Percentiles rank a stretch among this genome's conserved stretches.
These are phyloP conservation scores for Sugiyamaella xylanicola DNA, from an alignment of 1,139 yeast genomes.

Conservation along the genomic window DNA sequence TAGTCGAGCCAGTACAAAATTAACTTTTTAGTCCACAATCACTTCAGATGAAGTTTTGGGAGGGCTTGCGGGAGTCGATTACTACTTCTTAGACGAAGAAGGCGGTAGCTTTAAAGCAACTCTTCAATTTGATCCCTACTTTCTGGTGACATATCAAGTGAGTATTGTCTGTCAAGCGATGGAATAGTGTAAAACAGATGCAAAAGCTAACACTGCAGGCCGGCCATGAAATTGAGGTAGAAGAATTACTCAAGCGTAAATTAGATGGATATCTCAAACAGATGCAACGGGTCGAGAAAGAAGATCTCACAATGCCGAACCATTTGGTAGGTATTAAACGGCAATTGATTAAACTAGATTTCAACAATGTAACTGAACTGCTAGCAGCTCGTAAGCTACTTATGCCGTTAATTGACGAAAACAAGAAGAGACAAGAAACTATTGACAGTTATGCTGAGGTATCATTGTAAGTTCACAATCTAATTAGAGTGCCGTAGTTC, in stretches of 20 bases:
- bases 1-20: no score
- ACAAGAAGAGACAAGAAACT: constrained; percentile 64
- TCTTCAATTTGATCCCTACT: constrained; percentile 82
- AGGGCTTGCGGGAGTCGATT: constrained; percentile 88
- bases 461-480: constrained; percentile 41
- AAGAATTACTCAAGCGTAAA: constrained; percentile 72
- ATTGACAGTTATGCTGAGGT: constrained; percentile 68
- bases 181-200: no score
- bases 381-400: constrained; percentile 70
- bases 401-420: constrained; percentile 70
- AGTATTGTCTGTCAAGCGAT: constrained; percentile 14
- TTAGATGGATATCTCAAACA: constrained; percentile 66
- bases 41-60: constrained; percentile 57
- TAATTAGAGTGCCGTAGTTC: not conserved
- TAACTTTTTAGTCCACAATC: constrained; percentile 48
- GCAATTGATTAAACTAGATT: constrained; percentile 64
- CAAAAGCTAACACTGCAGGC: constrained; percentile 20
- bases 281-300: constrained; percentile 61
- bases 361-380: constrained; percentile 75
- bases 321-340: constrained; percentile 80
- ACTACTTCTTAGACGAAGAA: constrained; percentile 93
- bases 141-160: constrained; percentile 67
- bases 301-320: constrained; percentile 78
- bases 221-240: constrained; percentile 69
- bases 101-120: constrained; percentile 95